Percentiles rank a stretch among this genome's conserved stretches.
Conservation (phyloP, 1,139 yeast species). For the Candida frijolesensis region DNA sequence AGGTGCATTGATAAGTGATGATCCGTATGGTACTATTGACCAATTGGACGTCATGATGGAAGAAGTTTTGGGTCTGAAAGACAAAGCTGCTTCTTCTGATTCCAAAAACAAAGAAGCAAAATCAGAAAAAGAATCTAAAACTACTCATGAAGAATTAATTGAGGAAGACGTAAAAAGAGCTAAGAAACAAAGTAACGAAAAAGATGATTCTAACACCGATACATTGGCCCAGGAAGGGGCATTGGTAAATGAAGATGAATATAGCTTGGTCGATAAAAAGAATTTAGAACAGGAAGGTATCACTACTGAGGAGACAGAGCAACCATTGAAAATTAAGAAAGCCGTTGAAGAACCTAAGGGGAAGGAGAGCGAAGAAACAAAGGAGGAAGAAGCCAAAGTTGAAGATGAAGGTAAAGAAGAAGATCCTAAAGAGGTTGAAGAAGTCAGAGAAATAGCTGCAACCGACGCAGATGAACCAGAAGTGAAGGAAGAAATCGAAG, state of each 20-base stretch:
- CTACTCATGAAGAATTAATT: constrained; percentile 10
- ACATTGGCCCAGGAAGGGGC: constrained; percentile 48
- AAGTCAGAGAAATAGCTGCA: constrained; percentile 8
- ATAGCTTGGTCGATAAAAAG: constrained; percentile 23
- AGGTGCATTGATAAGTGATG: constrained; percentile 51
- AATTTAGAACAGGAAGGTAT: constrained; percentile 12
- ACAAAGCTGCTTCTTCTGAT: constrained; percentile 1
- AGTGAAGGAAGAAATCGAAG: constrained; percentile 9
- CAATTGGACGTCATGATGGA: constrained; percentile 46
- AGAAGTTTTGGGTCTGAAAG: constrained; percentile 32
- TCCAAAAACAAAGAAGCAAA: constrained; percentile 8
- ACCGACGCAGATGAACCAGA: constrained; percentile 10
- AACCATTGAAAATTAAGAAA: constrained; percentile 4
- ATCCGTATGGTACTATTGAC: constrained; percentile 44
- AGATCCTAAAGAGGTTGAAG: neutral
- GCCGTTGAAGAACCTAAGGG: constrained; percentile 9
- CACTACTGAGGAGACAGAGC: constrained; percentile 8
- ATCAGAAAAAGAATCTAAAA: constrained; percentile 1
- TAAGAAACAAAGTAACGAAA: constrained; percentile 26
- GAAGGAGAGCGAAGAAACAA: constrained; percentile 9
- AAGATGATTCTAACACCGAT: constrained; percentile 44
- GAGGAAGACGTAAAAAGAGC: constrained; percentile 12
- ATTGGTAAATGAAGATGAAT: constrained; percentile 48
- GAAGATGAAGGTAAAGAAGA: neutral
- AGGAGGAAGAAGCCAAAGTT: constrained; percentile 3